These are phyloP conservation scores for Aspergillus wentii DNA, from an alignment of 495 filamentous ascomycete species.

Conservation along the genomic window DNA sequence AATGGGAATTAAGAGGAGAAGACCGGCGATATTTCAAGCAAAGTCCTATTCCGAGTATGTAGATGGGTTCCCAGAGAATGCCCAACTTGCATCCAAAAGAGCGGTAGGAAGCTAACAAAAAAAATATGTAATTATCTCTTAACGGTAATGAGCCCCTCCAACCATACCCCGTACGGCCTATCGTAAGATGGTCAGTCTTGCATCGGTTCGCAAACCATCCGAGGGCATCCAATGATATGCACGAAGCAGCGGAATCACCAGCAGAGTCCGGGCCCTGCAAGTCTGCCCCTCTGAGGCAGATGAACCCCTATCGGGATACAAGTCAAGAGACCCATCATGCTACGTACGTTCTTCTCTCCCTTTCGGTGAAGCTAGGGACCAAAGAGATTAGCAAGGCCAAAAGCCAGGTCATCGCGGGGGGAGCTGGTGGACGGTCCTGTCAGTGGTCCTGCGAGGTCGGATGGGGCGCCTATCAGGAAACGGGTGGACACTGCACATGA, in stretches of 20 bases:
- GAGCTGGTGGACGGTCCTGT: slow-evolving; percentile 17
- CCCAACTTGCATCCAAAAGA: slow-evolving; percentile 16
- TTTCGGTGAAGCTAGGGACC: slow-evolving; percentile 24
- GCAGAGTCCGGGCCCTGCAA: slow-evolving; percentile 8
- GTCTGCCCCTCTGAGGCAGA: slow-evolving; percentile 8
- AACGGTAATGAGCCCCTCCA: slow-evolving; percentile 5
- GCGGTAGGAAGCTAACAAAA: slow-evolving; percentile 6
- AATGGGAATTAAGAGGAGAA: slow-evolving; percentile 25
- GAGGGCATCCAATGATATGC: slow-evolving; percentile 7
- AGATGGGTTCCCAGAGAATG: slow-evolving; percentile 17
- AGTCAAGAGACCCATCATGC: slow-evolving; percentile 10
- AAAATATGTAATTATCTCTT: slow-evolving; percentile 3
- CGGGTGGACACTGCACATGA: slow-evolving; percentile 14
- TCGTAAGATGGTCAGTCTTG: slow-evolving; percentile 13
- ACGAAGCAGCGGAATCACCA: slow-evolving; percentile 9
- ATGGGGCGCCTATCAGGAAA: slow-evolving; percentile 16
- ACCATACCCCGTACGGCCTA: slow-evolving; percentile 8
- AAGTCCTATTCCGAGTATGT: too few species aligned
- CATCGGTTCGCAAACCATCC: slow-evolving; percentile 11
- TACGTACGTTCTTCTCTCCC: slow-evolving; percentile 8
- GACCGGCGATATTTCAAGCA: too few species aligned
- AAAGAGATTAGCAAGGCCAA: slow-evolving; percentile 11
- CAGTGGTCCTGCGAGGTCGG: slow-evolving; percentile 13
- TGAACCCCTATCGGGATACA: slow-evolving; percentile 8
- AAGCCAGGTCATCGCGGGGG: slow-evolving; percentile 40